Base-by-base conservation (phyloP, 176 grass and related monocot genomes). In the Oryza glumipatula region DNA sequence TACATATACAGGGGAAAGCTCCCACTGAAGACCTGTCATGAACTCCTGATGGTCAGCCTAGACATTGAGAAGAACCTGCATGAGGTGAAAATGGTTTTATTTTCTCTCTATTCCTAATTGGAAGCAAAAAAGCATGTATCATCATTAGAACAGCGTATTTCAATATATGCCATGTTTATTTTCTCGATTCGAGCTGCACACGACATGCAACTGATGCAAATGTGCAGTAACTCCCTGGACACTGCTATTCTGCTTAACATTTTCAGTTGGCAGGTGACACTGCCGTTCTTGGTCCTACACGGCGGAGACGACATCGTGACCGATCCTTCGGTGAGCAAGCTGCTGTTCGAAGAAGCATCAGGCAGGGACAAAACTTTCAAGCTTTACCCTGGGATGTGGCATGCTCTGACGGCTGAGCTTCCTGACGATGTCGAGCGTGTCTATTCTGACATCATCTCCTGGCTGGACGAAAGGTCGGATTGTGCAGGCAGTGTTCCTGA, bases 381-480 rank as follows among this genome's bases (percentile, higher is more conserved):
- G 84, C 76, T 96, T 16, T 93, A 96, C 38, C 86, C 91, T 13
- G 91, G 94, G 19, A 93, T 93, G 91, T 96, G 83, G 94, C 94
- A 91, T 65, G 91, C 86, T 1, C 83, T 93, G 51, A 75, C 44
- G 9, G 88, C 86, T 17, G 94, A 96, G 66, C 26, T 85, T 16
- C 89, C 67, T 21, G 84, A 88, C 9, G 86, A 89, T 5, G 73
- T 69, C 5, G 82, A 91, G 22, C 81, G 78, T 5, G 90, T 96
- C 79, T 96, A 89, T 66, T 73, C 68, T 28, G 94, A 93, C 69
- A 91, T 91, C 38, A 66, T 89, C 67, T 83, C 77, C 21, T 96
- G 91, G 94, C 70, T 93, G 38, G 82, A 88, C 51, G 74, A 83
- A 63, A 83, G 91, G 14, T 65, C 67, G 3, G 74, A 33, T 38